Conservation (phyloP, 1,284 basidiomycete genomes). For the Sporisorium graminicola region DNA sequence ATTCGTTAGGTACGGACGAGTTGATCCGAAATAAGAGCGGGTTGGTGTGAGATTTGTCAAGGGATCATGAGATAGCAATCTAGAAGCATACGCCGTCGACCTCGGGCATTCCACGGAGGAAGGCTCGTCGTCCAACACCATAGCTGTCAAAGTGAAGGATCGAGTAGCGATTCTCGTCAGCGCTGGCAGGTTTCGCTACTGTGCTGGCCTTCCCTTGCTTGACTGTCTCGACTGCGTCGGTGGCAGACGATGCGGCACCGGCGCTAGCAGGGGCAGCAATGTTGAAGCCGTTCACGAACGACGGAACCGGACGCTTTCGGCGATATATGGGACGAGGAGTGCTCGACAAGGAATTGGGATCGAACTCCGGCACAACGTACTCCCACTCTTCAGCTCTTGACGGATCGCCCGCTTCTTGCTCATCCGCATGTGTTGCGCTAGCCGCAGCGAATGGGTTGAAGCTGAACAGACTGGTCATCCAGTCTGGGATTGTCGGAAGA, state of each 20-base stretch:
- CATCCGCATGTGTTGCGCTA: background rate
- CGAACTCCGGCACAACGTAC: constrained; percentile 54
- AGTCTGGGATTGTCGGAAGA: constrained; percentile 17
- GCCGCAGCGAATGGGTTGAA: constrained; percentile 10
- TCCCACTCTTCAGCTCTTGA: constrained; percentile 54
- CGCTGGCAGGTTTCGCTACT: background rate
- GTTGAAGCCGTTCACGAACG: constrained; percentile 37
- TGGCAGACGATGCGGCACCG: background rate
- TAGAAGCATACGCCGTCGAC: constrained; percentile 14
- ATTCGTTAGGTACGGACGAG: background rate
- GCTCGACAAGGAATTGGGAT: constrained; percentile 34
- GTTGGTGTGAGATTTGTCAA: background rate
- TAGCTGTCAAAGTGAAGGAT: constrained; percentile 54
- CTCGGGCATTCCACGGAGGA: constrained; percentile 28
- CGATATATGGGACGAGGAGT: constrained; percentile 58
- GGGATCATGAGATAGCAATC: background rate
- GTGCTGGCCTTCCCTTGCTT: background rate
- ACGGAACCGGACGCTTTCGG: constrained; percentile 47
- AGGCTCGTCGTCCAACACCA: constrained; percentile 47
- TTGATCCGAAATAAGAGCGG: background rate
- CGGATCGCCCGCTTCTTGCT: constrained; percentile 1
- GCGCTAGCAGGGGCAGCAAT: constrained; percentile 11
- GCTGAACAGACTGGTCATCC: constrained; percentile 28
- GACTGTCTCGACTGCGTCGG: background rate
- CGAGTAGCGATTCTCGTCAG: constrained; percentile 36